A percentile compares a stretch with the other conserved stretches of the same genome.
Evolutionary conservation across 164 flowering plant species (phyloP).

Genomic region (Cinnamomum chago): DNA sequence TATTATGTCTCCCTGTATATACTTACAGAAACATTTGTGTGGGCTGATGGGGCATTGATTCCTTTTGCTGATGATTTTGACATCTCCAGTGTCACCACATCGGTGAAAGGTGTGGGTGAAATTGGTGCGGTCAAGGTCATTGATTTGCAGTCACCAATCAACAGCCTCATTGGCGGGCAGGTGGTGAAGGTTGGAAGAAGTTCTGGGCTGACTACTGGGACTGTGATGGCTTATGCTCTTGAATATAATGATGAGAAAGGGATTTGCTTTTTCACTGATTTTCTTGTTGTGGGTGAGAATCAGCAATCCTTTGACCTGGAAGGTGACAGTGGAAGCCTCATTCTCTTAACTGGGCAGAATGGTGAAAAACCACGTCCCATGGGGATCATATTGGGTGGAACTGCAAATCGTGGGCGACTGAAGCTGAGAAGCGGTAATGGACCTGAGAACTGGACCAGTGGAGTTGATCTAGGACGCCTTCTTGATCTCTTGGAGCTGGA

Average conservation of each 20-base stretch:
- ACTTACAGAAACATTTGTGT: constrained; percentile 85
- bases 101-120: constrained; percentile 76
- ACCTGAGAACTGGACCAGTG: constrained; percentile 97
- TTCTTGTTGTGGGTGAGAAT: constrained; percentile 91
- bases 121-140: constrained; percentile 66
- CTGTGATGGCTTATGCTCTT: constrained; percentile 85
- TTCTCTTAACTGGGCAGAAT: constrained; percentile 57
- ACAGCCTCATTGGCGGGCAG: constrained; percentile 75
- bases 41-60: constrained; percentile 93
- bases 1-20: constrained; percentile 12
- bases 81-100: constrained; percentile 57
- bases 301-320: constrained; percentile 91
- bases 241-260: constrained; percentile 96
- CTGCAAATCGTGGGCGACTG: constrained; percentile 88
- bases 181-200: constrained; percentile 93
- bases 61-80: constrained; percentile 86
- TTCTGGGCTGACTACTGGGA: constrained; percentile 86
- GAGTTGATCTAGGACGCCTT: constrained; percentile 94
- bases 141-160: constrained; percentile 74
- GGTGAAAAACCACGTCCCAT: constrained; percentile 75
- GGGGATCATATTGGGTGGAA: constrained; percentile 97
- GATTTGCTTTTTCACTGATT: constrained; percentile 88
- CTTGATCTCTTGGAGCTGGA: constrained; percentile 90
- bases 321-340: constrained; percentile 97
- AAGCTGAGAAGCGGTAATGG: constrained; percentile 84